Evolutionary conservation across 2,329 filamentous ascomycete genomes (phyloP).

Genomic region (Fusarium scirpi): DNA sequence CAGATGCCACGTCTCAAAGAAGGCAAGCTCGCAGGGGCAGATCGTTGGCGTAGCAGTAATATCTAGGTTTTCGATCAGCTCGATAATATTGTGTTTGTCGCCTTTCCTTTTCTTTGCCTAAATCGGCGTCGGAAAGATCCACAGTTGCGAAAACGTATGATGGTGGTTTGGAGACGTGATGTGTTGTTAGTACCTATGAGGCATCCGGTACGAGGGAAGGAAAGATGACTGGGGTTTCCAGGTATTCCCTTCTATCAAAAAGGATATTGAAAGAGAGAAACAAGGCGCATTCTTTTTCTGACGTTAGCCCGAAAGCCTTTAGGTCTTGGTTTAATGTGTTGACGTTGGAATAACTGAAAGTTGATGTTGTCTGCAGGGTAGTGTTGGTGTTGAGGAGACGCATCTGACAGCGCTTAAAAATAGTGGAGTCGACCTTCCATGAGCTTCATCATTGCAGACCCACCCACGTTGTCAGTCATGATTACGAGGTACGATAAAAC

Average conservation of each 20-base stretch:
- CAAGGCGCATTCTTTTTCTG: too few species aligned
- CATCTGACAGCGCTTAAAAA: conserved; percentile 14
- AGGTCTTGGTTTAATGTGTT: background rate
- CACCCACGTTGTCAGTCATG: background rate
- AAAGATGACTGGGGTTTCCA: too few species aligned
- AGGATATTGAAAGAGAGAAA: background rate
- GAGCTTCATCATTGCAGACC: conserved; percentile 1
- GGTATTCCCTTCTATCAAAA: too few species aligned
- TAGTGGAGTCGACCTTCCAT: conserved; percentile 8
- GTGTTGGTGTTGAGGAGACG: background rate
- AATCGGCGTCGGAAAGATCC: too few species aligned
- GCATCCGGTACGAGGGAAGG: too few species aligned
- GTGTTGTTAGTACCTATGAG: too few species aligned
- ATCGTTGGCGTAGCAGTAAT: background rate
- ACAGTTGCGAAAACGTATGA: too few species aligned
- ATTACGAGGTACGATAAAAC: background rate
- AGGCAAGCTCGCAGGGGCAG: background rate
- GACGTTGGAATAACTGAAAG: background rate
- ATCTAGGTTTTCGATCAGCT: background rate
- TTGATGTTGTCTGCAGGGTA: conserved; percentile 8
- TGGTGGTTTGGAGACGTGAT: too few species aligned
- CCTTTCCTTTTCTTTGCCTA: too few species aligned
- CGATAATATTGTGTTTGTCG: too few species aligned
- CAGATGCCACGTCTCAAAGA: background rate
- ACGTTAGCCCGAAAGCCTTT: fast-evolving